Conservation (phyloP, 306 rosid genomes). For the Quillaja saponaria region DNA sequence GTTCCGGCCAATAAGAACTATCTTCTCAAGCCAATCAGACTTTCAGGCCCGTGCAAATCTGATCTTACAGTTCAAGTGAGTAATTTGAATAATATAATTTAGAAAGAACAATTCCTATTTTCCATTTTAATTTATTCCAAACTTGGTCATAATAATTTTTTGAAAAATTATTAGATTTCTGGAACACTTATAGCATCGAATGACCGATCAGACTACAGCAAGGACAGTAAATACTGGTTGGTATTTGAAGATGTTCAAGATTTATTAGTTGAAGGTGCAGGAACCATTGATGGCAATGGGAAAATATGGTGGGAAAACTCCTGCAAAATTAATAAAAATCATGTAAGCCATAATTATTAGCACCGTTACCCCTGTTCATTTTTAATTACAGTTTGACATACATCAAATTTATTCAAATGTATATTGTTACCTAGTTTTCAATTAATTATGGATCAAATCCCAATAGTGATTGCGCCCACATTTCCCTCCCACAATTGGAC, state of each 20-base stretch:
- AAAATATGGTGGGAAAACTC: constrained; percentile 80
- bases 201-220: constrained; percentile 45
- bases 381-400: no score
- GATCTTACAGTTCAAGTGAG: constrained; percentile 48
- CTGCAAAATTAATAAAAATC: constrained; percentile 53
- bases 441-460: no score
- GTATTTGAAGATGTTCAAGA: constrained; percentile 40
- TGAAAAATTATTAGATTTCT: constrained; percentile 37
- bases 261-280: constrained; percentile 56
- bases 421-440: no score
- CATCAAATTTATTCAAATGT: no score
- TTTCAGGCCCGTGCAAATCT: constrained; percentile 81
- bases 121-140: background rate
- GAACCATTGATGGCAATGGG: constrained; percentile 80
- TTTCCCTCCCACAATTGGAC: no score
- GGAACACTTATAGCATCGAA: constrained; percentile 66
- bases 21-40: constrained; percentile 60
- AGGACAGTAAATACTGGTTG: constrained; percentile 52
- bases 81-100: background rate
- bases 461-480: no score
- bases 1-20: constrained; percentile 52
- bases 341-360: constrained; percentile 39
- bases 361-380: no score
- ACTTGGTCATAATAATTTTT: background rate
- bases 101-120: no score